A percentile compares a stretch with the other conserved stretches of the same genome.
Evolutionary conservation across 148 eudicot genomes (phyloP).

Genomic region (Arbutus unedo): DNA sequence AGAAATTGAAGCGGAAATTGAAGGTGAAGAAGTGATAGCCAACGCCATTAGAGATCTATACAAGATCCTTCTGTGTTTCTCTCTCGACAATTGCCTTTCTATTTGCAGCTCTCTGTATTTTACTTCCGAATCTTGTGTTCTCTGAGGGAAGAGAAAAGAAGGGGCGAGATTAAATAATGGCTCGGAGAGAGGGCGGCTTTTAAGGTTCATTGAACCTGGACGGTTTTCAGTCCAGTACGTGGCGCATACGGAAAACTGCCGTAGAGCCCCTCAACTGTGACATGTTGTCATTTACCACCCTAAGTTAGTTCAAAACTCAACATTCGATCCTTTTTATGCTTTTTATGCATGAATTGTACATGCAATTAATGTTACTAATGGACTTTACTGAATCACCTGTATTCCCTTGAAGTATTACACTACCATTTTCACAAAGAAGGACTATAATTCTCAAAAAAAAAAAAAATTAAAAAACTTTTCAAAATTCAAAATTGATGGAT

Average conservation of each 20-base stretch:
- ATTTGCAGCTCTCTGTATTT: no score
- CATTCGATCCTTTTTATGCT: neutral
- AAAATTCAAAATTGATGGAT: no score
- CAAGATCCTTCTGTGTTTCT: neutral
- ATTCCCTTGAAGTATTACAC: no score
- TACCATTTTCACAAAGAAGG: no score
- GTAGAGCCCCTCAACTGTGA: neutral
- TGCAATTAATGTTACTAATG: neutral
- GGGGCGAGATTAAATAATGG: neutral
- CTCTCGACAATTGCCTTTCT: neutral
- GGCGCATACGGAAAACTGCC: neutral
- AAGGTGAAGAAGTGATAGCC: neutral
- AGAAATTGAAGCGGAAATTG: neutral
- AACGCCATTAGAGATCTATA: conserved; percentile 13
- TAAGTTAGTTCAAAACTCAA: neutral
- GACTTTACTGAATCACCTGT: neutral
- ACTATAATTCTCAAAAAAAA: no score
- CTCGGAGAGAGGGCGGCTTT: neutral
- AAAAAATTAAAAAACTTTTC: no score
- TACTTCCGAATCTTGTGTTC: neutral
- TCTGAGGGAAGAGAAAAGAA: neutral
- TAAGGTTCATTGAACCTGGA: conserved; percentile 18
- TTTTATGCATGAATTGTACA: neutral
- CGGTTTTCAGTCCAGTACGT: neutral
- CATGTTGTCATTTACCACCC: neutral